Conservation (phyloP, 2,329 filamentous ascomycete species). For the Chrysoporthe cubensis region DNA sequence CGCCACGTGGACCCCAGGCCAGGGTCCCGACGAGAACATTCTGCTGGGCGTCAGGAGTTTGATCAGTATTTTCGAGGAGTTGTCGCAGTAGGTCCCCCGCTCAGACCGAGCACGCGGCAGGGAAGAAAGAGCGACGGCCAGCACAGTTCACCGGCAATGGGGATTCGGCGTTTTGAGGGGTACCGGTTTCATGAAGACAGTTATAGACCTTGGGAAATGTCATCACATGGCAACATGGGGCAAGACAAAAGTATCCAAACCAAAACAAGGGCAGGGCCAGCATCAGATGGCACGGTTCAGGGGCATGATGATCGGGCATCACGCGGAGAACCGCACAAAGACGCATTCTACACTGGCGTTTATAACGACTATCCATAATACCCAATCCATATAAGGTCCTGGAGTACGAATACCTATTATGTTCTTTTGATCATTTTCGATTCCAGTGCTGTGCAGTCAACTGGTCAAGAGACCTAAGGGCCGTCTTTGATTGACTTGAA, state of each 20-base stretch:
- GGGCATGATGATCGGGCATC: conserved; percentile 28
- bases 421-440: not conserved
- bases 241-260: conserved; percentile 25
- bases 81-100: conserved; percentile 46
- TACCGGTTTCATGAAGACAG: conserved; percentile 12
- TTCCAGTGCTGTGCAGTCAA: not conserved
- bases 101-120: conserved; percentile 5
- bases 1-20: conserved; percentile 78
- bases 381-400: conserved; percentile 24
- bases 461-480: not conserved
- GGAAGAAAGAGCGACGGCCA: conserved; percentile 16
- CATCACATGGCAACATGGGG: conserved; percentile 21
- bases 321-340: conserved; percentile 17
- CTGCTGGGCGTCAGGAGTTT: conserved; percentile 75
- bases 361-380: conserved; percentile 27
- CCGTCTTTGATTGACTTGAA: too few species aligned
- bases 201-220: conserved; percentile 22
- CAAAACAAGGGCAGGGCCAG: not conserved
- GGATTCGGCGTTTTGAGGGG: conserved; percentile 13
- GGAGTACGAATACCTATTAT: conserved; percentile 16
- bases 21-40: conserved; percentile 84
- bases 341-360: conserved; percentile 20
- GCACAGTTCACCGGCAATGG: conserved; percentile 1
- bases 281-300: conserved; percentile 15
- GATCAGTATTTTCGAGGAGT: conserved; percentile 69